These are phyloP conservation scores for Russula sp. DNA, from an alignment of 768 basidiomycete genomes.

Conservation along the genomic window DNA sequence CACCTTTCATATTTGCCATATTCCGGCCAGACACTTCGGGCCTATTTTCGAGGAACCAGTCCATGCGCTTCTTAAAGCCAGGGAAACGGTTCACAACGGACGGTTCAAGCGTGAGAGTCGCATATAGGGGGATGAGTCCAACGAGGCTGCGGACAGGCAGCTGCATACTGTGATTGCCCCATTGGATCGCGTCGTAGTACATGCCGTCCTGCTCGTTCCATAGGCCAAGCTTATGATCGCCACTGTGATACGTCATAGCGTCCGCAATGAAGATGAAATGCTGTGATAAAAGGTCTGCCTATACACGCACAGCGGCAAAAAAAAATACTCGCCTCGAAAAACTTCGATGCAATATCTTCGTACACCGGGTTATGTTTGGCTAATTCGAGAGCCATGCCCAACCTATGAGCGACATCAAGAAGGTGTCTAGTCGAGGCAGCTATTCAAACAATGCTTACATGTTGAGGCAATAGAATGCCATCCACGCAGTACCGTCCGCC, in stretches of 20 bases:
- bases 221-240: conserved; percentile 72
- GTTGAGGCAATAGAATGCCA: conserved; percentile 98
- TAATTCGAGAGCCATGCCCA: conserved; percentile 94
- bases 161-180: conserved; percentile 80
- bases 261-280: conserved; percentile 99
- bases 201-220: conserved; percentile 98
- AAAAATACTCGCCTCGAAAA: conserved; percentile 63
- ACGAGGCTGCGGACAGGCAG: conserved; percentile 92
- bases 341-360: conserved; percentile 98
- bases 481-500: conserved; percentile 99
- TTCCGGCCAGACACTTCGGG: conserved; percentile 82
- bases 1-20: conserved; percentile 94
- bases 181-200: conserved; percentile 97
- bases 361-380: conserved; percentile 98
- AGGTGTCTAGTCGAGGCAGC: not conserved
- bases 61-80: conserved; percentile 97
- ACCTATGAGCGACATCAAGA: conserved; percentile 40
- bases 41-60: conserved; percentile 97
- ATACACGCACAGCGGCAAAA: not conserved
- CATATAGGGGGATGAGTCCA: conserved; percentile 96
- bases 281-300: conserved; percentile 35
- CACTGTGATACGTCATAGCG: conserved; percentile 90
- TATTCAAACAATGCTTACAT: conserved; percentile 52
- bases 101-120: conserved; percentile 90
- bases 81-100: conserved; percentile 84